Evolutionary conservation across 2,329 filamentous ascomycete genomes (phyloP).

Genomic region (Aspergillus thermomutatus): DNA sequence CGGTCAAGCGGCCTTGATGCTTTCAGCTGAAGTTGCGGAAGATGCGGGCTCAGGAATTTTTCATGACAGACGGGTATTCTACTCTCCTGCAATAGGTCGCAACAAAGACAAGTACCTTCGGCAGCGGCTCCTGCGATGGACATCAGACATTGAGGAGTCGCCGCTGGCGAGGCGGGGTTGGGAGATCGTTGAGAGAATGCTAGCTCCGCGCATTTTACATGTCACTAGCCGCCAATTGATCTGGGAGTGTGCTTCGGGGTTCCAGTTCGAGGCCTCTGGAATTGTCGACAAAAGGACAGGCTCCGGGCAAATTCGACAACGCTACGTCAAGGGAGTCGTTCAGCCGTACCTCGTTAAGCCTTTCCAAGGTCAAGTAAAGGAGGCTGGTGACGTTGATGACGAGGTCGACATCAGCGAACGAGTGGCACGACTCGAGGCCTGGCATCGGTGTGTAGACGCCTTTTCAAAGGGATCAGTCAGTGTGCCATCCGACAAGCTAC

Average conservation of each 20-base stretch:
- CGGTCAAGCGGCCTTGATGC: background rate
- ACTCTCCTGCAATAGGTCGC: background rate
- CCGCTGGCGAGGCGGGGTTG: background rate
- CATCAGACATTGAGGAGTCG: background rate
- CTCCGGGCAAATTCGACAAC: background rate
- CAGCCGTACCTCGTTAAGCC: background rate
- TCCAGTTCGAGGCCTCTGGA: background rate
- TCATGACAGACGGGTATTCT: background rate
- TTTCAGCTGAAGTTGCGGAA: background rate
- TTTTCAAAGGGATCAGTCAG: background rate
- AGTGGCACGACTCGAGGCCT: background rate
- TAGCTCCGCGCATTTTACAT: background rate
- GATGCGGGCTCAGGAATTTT: background rate
- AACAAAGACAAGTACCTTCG: background rate
- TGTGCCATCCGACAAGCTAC: background rate
- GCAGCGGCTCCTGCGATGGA: background rate
- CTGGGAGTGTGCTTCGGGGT: background rate
- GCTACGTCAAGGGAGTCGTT: background rate
- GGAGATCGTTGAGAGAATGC: background rate
- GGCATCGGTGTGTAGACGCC: background rate
- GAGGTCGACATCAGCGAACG: background rate
- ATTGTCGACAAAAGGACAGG: background rate
- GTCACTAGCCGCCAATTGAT: background rate
- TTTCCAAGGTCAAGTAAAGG: background rate
- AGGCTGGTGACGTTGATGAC: background rate